Percentiles rank a stretch among this genome's conserved stretches.
Conservation (phyloP, 768 basidiomycete genomes). For the Exidia glandulosa region DNA sequence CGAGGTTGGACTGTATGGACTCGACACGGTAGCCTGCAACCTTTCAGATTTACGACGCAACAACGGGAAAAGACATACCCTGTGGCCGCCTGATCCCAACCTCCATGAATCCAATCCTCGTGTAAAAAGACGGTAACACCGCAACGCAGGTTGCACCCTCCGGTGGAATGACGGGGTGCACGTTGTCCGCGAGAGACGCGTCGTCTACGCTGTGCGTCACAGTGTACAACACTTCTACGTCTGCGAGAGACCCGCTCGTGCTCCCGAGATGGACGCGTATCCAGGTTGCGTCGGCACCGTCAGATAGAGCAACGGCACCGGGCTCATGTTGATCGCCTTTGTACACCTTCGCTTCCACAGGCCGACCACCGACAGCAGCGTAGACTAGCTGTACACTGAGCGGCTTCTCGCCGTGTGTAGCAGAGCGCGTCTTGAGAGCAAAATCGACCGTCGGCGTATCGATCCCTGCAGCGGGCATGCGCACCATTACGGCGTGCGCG, state of each 20-base stretch:
- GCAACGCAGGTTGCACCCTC: not conserved
- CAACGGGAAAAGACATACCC: not conserved
- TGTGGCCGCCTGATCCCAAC: not conserved
- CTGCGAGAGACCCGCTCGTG: not conserved
- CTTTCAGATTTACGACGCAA: too few species aligned
- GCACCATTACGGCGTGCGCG: not conserved
- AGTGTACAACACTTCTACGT: not conserved
- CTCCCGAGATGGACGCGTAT: not conserved
- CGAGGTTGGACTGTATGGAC: not conserved
- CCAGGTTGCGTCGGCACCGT: not conserved
- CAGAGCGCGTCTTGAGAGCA: conserved; percentile 1
- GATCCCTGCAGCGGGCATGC: not conserved
- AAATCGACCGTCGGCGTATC: not conserved
- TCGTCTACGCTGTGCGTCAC: not conserved
- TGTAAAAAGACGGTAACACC: not conserved
- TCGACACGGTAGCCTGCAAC: not conserved
- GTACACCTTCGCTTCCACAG: not conserved
- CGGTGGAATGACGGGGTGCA: not conserved
- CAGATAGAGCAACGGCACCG: not conserved
- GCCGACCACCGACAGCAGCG: not conserved
- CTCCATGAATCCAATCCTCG: not conserved
- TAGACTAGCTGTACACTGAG: not conserved
- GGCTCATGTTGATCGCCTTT: not conserved
- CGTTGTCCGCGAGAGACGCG: not conserved
- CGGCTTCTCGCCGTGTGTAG: not conserved